phyloP scores from a whole-genome alignment of 2,329 filamentous ascomycete species.

The Botrytis byssoidea region DNA sequence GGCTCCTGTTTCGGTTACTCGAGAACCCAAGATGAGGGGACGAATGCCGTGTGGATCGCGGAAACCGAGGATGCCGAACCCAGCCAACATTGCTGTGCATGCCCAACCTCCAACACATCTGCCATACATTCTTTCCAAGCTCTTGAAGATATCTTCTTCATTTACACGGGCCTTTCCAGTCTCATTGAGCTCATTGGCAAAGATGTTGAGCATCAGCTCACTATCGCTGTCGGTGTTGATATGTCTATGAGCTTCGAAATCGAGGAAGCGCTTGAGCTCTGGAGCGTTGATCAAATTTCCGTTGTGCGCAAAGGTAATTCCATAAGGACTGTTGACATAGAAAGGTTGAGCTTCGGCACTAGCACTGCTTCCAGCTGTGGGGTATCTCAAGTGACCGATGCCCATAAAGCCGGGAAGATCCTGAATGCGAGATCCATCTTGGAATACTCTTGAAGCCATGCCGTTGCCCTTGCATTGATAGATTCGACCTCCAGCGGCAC shows the following conservation, averaged over 20 bases:
- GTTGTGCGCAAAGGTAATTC: slow-evolving; percentile 79
- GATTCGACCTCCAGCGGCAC: slow-evolving; percentile 72
- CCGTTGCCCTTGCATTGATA: slow-evolving; percentile 91
- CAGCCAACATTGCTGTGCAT: slow-evolving; percentile 78
- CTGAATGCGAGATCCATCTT: slow-evolving; percentile 69
- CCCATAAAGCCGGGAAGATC: slow-evolving; percentile 85
- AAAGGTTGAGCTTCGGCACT: slow-evolving; percentile 90
- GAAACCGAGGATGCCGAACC: slow-evolving; percentile 78
- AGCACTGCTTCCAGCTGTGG: slow-evolving; percentile 79
- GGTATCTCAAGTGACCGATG: slow-evolving; percentile 82
- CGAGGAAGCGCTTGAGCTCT: slow-evolving; percentile 58
- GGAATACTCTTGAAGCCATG: slow-evolving; percentile 81
- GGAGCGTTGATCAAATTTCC: slow-evolving; percentile 82
- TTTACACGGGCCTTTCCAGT: slow-evolving; percentile 81
- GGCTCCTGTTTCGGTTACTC: slow-evolving; percentile 60
- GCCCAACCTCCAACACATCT: slow-evolving; percentile 74
- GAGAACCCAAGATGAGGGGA: slow-evolving; percentile 74
- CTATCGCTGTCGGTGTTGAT: slow-evolving; percentile 84
- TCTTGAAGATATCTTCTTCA: slow-evolving; percentile 71
- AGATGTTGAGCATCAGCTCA: slow-evolving; percentile 85
- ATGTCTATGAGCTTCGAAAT: slow-evolving; percentile 40
- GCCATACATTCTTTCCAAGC: slow-evolving; percentile 69
- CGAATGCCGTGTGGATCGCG: slow-evolving; percentile 79
- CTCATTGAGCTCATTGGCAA: slow-evolving; percentile 77
- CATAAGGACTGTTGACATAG: slow-evolving; percentile 84